Percentiles rank a stretch among this genome's conserved stretches.
These are phyloP conservation scores for Neurospora sp. DNA, from an alignment of 495 filamentous ascomycete genomes.

Conservation along the genomic window DNA sequence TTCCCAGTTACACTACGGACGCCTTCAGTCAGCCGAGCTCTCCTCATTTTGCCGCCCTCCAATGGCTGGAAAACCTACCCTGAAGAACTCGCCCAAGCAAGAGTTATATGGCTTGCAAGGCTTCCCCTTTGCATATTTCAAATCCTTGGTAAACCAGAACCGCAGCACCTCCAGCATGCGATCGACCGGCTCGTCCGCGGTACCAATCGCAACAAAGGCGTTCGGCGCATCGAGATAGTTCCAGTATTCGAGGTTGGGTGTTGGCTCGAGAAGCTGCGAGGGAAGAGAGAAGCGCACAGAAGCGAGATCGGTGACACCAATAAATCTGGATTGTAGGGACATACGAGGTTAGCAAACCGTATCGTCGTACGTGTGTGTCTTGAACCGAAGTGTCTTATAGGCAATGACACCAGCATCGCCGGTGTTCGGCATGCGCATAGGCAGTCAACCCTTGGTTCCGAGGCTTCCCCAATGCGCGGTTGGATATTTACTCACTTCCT, in stretches of 20 bases:
- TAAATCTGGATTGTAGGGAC: slow-evolving; percentile 48
- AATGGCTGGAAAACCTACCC: slow-evolving; percentile 42
- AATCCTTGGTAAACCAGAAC: slow-evolving; percentile 98
- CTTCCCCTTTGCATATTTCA: slow-evolving; percentile 98
- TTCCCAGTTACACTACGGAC: slow-evolving; percentile 77
- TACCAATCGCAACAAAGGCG: slow-evolving; percentile 91
- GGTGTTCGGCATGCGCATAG: neutral
- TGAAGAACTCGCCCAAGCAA: slow-evolving; percentile 93
- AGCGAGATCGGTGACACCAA: slow-evolving; percentile 91
- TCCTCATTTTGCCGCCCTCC: neutral
- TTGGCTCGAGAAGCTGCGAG: slow-evolving; percentile 88
- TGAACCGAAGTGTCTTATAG: neutral
- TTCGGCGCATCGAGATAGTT: slow-evolving; percentile 94
- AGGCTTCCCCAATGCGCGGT: neutral
- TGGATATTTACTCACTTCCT: slow-evolving; percentile 49
- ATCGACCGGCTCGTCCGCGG: slow-evolving; percentile 79
- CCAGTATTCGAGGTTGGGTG: slow-evolving; percentile 97
- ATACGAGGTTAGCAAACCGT: slow-evolving; percentile 1
- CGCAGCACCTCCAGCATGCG: slow-evolving; percentile 87
- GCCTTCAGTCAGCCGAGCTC: slow-evolving; percentile 4
- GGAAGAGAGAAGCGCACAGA: slow-evolving; percentile 92
- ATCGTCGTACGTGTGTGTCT: neutral
- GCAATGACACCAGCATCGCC: neutral
- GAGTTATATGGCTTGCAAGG: slow-evolving; percentile 99
- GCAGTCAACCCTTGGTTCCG: neutral